Conservation (phyloP, 2,329 filamentous ascomycete species). For the Apiospora phragmitis region DNA sequence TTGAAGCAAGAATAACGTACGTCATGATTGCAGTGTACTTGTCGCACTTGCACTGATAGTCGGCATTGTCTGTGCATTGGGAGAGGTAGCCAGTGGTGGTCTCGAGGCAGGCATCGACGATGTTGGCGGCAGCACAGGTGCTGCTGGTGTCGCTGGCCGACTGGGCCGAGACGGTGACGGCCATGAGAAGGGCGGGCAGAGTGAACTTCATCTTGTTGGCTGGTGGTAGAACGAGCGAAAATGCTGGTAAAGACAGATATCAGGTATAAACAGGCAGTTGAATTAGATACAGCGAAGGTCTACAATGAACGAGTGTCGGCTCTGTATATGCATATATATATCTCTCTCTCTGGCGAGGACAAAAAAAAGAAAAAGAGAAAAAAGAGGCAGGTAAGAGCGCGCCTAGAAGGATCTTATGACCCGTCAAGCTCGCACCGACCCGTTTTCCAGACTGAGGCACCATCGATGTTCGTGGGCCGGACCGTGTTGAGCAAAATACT, state of each 20-base stretch:
- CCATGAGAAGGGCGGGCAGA: constrained; percentile 27
- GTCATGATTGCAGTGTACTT: constrained; percentile 53
- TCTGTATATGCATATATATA: neutral
- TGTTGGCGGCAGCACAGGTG: constrained; percentile 35
- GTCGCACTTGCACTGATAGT: constrained; percentile 54
- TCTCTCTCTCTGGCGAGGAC: neutral
- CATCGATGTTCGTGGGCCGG: constrained; percentile 5
- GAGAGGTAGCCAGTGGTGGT: constrained; percentile 35
- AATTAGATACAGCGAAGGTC: neutral
- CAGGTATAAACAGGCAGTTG: neutral
- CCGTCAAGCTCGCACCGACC: neutral
- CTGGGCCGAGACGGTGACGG: constrained; percentile 26
- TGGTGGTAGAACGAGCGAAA: neutral
- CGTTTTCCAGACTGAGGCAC: constrained; percentile 1
- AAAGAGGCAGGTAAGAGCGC: neutral
- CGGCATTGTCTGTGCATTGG: constrained; percentile 33
- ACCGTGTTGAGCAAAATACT: neutral
- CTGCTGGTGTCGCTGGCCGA: neutral
- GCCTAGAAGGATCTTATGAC: neutral
- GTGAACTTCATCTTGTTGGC: constrained; percentile 14
- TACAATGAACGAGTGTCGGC: neutral
- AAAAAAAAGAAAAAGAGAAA: neutral
- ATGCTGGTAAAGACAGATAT: neutral
- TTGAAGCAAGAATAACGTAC: constrained; percentile 30
- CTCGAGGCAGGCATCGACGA: constrained; percentile 38